Evolutionary conservation across 768 basidiomycete species (phyloP).

Genomic region (Russula earlei): DNA sequence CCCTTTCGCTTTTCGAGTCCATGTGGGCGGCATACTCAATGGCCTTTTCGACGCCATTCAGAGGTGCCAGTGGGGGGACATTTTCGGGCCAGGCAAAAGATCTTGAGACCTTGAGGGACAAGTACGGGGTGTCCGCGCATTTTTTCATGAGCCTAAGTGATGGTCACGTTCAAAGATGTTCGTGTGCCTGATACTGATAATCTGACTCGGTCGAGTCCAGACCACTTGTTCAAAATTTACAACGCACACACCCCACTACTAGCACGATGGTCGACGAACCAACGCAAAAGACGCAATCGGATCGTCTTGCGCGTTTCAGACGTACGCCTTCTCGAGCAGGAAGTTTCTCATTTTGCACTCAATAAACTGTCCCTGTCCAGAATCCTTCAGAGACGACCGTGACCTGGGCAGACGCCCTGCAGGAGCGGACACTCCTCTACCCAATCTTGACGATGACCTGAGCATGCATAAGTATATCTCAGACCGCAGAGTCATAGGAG

Average conservation of each 20-base stretch:
- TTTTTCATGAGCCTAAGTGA: constrained; percentile 21
- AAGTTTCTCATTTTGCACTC: not conserved
- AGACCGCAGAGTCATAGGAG: constrained; percentile 72
- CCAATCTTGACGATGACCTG: constrained; percentile 55
- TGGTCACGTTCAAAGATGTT: not conserved
- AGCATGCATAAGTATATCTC: constrained; percentile 66
- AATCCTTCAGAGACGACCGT: not conserved
- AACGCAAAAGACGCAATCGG: not conserved
- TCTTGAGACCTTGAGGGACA: constrained; percentile 44
- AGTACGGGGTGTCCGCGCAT: constrained; percentile 26
- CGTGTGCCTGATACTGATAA: no score
- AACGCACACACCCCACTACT: not conserved
- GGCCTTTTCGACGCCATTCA: constrained; percentile 45
- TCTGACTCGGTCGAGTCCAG: no score
- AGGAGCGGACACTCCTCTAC: constrained; percentile 38
- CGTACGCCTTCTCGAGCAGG: not conserved
- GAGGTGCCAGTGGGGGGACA: constrained; percentile 64
- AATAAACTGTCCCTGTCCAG: not conserved
- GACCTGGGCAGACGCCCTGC: not conserved
- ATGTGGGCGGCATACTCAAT: constrained; percentile 49
- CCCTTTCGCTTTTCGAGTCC: constrained; percentile 32
- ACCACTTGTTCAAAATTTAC: not conserved
- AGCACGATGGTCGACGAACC: constrained; percentile 9
- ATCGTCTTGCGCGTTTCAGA: constrained; percentile 1
- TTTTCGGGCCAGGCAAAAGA: constrained; percentile 68